Evolutionary conservation across 768 basidiomycete genomes (phyloP).

Genomic region (Pisolithus microcarpus): DNA sequence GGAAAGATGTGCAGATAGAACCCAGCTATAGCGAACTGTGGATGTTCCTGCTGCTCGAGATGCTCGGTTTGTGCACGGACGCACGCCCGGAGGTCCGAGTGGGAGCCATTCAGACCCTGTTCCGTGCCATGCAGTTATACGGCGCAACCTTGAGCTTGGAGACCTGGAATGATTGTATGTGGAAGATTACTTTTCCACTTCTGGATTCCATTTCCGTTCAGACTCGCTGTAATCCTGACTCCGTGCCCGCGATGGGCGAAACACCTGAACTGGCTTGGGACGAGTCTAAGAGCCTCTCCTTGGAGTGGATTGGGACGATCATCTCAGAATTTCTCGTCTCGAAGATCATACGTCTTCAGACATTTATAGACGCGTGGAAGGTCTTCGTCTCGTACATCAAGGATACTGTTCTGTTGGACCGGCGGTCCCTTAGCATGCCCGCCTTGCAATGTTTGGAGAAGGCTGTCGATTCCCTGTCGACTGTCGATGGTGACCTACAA

Average conservation of each 20-base stretch:
- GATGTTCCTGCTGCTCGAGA: slow-evolving; percentile 84
- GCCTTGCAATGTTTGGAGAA: slow-evolving; percentile 80
- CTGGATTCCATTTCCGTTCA: slow-evolving; percentile 60
- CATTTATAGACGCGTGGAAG: slow-evolving; percentile 68
- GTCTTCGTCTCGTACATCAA: slow-evolving; percentile 68
- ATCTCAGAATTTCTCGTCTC: slow-evolving; percentile 71
- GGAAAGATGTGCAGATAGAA: slow-evolving; percentile 55
- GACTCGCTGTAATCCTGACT: slow-evolving; percentile 34
- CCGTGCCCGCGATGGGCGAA: slow-evolving; percentile 7
- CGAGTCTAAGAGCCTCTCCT: slow-evolving; percentile 79
- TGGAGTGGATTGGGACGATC: slow-evolving; percentile 78
- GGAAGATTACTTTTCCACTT: slow-evolving; percentile 85
- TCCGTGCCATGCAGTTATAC: slow-evolving; percentile 89
- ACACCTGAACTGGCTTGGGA: slow-evolving; percentile 57
- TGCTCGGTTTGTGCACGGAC: slow-evolving; percentile 79
- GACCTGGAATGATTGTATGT: slow-evolving; percentile 89
- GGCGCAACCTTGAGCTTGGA: slow-evolving; percentile 75
- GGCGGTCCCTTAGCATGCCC: slow-evolving; percentile 68
- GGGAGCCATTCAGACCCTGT: slow-evolving; percentile 92
- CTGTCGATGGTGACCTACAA: slow-evolving; percentile 23
- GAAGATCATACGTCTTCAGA: slow-evolving; percentile 65
- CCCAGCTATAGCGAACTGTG: slow-evolving; percentile 80
- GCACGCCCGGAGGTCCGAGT: slow-evolving; percentile 81
- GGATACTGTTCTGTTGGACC: slow-evolving; percentile 61
- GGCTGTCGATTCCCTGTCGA: slow-evolving; percentile 54